Conservation (phyloP, 2,329 filamentous ascomycete genomes). For the Bipolaris gigantea region DNA sequence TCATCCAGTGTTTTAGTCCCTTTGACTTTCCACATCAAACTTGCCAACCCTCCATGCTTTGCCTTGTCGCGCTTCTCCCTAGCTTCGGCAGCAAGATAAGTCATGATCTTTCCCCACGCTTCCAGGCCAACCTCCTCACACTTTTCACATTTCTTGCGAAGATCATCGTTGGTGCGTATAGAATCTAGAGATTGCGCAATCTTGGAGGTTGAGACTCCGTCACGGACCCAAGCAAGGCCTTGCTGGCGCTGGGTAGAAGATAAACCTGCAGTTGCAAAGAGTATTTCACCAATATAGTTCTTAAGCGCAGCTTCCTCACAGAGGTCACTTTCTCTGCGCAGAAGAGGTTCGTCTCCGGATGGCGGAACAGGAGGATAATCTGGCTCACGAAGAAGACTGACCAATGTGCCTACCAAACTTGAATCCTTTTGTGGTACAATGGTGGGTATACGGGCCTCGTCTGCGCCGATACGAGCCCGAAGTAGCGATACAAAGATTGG, state of each 20-base stretch:
- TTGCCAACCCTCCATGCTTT: slow-evolving; percentile 22
- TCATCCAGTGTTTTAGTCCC: slow-evolving; percentile 32
- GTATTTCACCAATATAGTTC: slow-evolving; percentile 90
- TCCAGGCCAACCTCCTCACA: slow-evolving; percentile 75
- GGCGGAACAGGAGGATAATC: slow-evolving; percentile 70
- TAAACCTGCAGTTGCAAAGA: slow-evolving; percentile 68
- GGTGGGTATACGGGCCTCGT: slow-evolving; percentile 46
- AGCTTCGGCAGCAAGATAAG: slow-evolving; percentile 58
- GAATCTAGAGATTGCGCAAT: slow-evolving; percentile 58
- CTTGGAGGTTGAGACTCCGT: slow-evolving; percentile 75
- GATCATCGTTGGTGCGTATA: slow-evolving; percentile 42
- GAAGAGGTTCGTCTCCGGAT: slow-evolving; percentile 69
- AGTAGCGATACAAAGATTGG: slow-evolving; percentile 86
- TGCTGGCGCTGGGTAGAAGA: slow-evolving; percentile 51
- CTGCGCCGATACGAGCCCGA: slow-evolving; percentile 67
- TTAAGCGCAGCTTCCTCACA: slow-evolving; percentile 87
- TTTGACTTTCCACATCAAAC: slow-evolving; percentile 32
- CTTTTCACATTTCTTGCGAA: slow-evolving; percentile 68
- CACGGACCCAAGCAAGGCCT: slow-evolving; percentile 85
- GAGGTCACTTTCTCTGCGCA: slow-evolving; percentile 64
- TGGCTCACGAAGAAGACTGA: slow-evolving; percentile 51
- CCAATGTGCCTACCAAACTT: slow-evolving; percentile 30
- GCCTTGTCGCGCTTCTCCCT: slow-evolving; percentile 37
- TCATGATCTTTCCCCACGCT: slow-evolving; percentile 84
- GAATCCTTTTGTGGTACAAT: slow-evolving; percentile 27